Percentiles rank a stretch among this genome's conserved stretches.
Evolutionary conservation across 2,329 filamentous ascomycete genomes (phyloP).

Genomic region (Phaeomoniella chlamydospora): DNA sequence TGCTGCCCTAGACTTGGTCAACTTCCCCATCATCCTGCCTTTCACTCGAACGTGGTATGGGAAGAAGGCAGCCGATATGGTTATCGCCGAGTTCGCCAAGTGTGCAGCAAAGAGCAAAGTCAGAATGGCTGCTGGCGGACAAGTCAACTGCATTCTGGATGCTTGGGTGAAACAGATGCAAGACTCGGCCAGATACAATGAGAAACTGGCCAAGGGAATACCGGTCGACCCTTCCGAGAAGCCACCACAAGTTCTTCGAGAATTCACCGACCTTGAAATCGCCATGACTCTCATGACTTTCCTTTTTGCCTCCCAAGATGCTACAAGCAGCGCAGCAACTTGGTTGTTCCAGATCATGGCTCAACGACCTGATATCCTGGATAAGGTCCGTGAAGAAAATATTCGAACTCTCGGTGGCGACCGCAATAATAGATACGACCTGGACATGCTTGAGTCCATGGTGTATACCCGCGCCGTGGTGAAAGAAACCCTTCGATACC

Average conservation of each 20-base stretch:
- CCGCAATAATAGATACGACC: conserved; percentile 51
- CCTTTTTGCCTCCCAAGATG: conserved; percentile 93
- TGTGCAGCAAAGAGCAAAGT: conserved; percentile 90
- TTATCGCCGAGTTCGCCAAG: conserved; percentile 75
- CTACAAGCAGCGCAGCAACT: conserved; percentile 81
- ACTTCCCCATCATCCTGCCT: conserved; percentile 92
- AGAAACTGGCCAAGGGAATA: conserved; percentile 60
- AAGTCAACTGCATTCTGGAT: conserved; percentile 87
- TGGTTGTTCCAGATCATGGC: conserved; percentile 94
- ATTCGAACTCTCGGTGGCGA: conserved; percentile 62
- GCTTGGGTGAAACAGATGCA: conserved; percentile 84
- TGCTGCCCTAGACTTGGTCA: conserved; percentile 88
- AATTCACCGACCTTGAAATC: conserved; percentile 84
- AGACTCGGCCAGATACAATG: conserved; percentile 67
- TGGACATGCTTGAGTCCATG: conserved; percentile 82
- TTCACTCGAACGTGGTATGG: conserved; percentile 96
- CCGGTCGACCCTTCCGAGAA: conserved; percentile 58
- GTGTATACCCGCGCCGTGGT: conserved; percentile 84
- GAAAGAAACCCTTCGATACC: conserved; percentile 81
- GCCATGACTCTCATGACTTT: conserved; percentile 90
- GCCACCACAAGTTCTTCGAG: conserved; percentile 66
- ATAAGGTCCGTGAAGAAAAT: conserved; percentile 86
- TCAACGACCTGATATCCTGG: conserved; percentile 81
- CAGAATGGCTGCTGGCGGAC: conserved; percentile 76
- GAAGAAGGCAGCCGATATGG: conserved; percentile 89